Evolutionary conservation across 352 stramenopile species (phyloP), one percentile per base, ranked within the genome.

Genomic region (Pythium utonaiense): DNA sequence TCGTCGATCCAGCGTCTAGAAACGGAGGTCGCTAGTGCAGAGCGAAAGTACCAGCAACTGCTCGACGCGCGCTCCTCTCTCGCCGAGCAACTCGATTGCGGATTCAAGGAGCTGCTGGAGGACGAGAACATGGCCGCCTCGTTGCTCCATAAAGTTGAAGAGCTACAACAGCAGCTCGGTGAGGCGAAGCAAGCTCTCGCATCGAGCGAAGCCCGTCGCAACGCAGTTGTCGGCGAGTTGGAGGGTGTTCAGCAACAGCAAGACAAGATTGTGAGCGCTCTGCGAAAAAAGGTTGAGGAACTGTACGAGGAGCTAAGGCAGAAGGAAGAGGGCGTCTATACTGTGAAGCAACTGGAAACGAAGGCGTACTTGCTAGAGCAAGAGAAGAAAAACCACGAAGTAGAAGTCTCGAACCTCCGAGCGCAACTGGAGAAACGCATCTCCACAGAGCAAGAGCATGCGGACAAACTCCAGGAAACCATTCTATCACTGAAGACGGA

Each of bases 51-150:
- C 56, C 70, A 86, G 58, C 68, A 91, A 47, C 64, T 91, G 5
- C 64, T 86, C 22, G 65, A 78, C 24, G 82, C 74, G 16, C 70
- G 69, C 1, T 74, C 72, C 0, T 74, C 73, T 14, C 62, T 91
- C 2, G 74, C 68, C 9, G 76, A 88, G 14, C 73, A 88, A 40
- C 73, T 91, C 6, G 79, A 91, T 51, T 71, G 69, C 12, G 82
- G 82, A 8, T 89, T 91, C 38, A 86, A 89, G 49, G 78, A 87
- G 41, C 53, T 91, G 4, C 45, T 91, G 22, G 63, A 85, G 22
- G 80, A 91, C 28, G 77, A 91, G 60, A 67, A 86, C 21, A 80
- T 69, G 27, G 79, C 77, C 25, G 64, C 74, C 7, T 71, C 68
- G 10, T 72, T 74, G 1, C 49, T 74, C 4, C 67, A 75, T 44